Base-by-base conservation (phyloP, 768 basidiomycete species). In the Candolleomyces eurysporus region DNA sequence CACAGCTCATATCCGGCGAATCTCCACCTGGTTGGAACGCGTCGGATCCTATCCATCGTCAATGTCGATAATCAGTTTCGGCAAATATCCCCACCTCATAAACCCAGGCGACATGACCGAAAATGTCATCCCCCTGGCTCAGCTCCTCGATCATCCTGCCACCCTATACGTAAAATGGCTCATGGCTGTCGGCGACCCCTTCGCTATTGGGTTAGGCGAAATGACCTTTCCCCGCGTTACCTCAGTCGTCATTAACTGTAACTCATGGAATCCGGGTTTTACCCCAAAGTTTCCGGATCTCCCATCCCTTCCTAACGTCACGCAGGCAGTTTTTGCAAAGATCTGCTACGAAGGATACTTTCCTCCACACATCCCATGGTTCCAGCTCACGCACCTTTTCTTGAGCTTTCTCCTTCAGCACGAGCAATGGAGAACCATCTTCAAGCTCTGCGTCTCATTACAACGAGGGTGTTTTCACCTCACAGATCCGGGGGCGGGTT, bases 381-480 rank as follows among this genome's bases (percentile, higher is more conserved):
- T 36, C 8, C 54, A 56, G 19, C 54, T 42, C 13, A 56, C 54
- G 4, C 54, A 56, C 21, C 54, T 56, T 19, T 56, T 43, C 54
- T 3, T 56, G 13, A 19, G 22, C n/a, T 56, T 4, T 5, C 54
- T 7, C 5, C 42, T 7, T n/a, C n/a, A n/a, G n/a, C n/a, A n/a
- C n/a, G 6, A 22, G 11, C 36, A 42, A 26, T 56, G 54, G 54
- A 30, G 36, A 21, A 11, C 26, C 7, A 19, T 56, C 3, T 17
- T 56, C 54, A 40, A 40, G 54, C 54, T 4, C 2, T 56, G 54
- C 19, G 42, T 39, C 3, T 56, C 54, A 4, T 36, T 56, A 9
- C 39, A 19, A 42, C 13, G n/a, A 19, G 54, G 39, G 39, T 43
- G n/a, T 36, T 56, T 56, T 36, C 11, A 21, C 39, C 54, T 56